Base-by-base conservation (phyloP, 2,329 filamentous ascomycete genomes). In the Trichoderma atroviride region DNA sequence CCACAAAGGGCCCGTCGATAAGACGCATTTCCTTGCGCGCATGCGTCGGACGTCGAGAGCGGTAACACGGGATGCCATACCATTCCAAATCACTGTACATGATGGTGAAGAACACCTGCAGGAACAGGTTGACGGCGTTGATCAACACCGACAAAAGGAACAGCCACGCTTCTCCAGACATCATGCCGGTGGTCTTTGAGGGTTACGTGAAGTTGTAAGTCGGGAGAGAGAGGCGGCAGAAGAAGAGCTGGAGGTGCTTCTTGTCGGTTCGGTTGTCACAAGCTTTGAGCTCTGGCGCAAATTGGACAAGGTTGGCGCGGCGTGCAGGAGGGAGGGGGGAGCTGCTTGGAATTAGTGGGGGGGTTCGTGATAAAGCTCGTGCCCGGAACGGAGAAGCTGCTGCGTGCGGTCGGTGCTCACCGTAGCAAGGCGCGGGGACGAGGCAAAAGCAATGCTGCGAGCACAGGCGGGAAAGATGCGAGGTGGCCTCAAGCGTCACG, bases 71-170 rank as follows among this genome's bases (percentile, higher is more conserved):
- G 61, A 66, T 64, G 61, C 86, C 92, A 78, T 85, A 97, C 94
- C 96, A 99, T 91, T 99, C 96, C 78, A 99, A 84, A 87, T 99
- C 96, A 83, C 93, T 97, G 85, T 98, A 99, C 96, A 99, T 99
- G 80, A 99, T 99, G 70, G 96, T 99, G 86, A 99, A 99, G 88
- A 99, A 99, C 77, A 99, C 96, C 86, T 99, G 96, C 70, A 99
- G 88, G 84, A 99, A 99, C 79, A 99, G 89, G 87, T 99, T 99
- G 89, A 99, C 94, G 85, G 96, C 96, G 86, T 99, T 99, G 87
- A 99, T 96, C 81, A 99, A 88, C 83, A 99, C 96, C 84, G 95
- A 91, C 83, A 99, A 88, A 78, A 99, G 90, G 86, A 96, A 99
- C 81, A 99, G 87, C 96, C 96, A 97, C 81, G 94, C 94, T 88